These are phyloP conservation scores for Astragalus glycyphyllos DNA, from an alignment of 306 rosid genomes.

Conservation along the genomic window DNA sequence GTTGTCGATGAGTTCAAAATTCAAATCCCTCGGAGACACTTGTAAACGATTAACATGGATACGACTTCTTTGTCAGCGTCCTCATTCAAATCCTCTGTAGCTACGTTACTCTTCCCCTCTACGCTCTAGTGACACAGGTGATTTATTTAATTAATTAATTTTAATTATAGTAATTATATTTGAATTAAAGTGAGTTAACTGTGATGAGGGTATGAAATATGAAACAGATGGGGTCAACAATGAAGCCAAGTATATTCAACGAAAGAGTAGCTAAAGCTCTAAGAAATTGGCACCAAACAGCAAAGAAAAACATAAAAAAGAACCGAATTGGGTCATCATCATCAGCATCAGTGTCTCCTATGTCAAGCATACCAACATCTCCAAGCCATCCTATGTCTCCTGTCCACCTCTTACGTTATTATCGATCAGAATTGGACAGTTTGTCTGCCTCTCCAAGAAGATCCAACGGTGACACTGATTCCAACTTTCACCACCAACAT, in stretches of 20 bases:
- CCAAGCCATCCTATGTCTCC: conserved; percentile 65
- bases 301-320: conserved; percentile 60
- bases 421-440: conserved; percentile 63
- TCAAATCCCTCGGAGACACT: no score
- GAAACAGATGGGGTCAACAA: conserved; percentile 77
- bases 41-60: neutral
- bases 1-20: no score
- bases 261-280: conserved; percentile 72
- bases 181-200: no score
- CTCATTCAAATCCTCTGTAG: conserved; percentile 80
- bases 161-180: no score
- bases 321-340: conserved; percentile 48
- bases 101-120: conserved; percentile 85
- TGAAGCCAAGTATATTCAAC: conserved; percentile 83
- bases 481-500: conserved; percentile 25
- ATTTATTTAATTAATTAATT: neutral
- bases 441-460: conserved; percentile 51
- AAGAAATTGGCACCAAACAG: conserved; percentile 74
- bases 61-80: conserved; percentile 50
- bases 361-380: conserved; percentile 62
- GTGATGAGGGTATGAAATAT: neutral
- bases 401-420: conserved; percentile 59
- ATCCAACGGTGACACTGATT: conserved; percentile 46
- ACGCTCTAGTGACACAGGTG: conserved; percentile 91
- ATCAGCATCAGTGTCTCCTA: conserved; percentile 44